Conservation (phyloP, 305 asterid species). For the Fraxinus baroniana region DNA sequence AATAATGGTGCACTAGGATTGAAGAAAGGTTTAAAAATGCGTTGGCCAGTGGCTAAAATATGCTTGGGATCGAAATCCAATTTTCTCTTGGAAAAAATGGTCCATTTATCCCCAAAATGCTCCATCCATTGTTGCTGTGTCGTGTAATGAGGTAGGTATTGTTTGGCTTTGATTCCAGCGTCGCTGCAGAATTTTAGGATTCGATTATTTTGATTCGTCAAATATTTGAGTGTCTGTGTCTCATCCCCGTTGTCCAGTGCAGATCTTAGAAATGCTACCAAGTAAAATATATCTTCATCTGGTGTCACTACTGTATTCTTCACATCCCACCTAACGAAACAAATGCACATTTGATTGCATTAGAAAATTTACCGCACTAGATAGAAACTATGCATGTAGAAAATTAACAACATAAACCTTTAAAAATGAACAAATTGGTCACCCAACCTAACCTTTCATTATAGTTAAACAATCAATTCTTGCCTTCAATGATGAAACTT, state of each 20-base stretch:
- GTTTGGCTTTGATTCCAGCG: constrained; percentile 46
- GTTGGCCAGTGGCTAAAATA: constrained; percentile 70
- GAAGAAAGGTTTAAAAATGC: constrained; percentile 47
- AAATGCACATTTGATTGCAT: neutral
- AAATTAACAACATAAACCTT: neutral
- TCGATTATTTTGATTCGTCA: constrained; percentile 49
- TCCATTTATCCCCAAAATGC: constrained; percentile 74
- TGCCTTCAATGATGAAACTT: neutral
- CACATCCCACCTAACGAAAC: constrained; percentile 56
- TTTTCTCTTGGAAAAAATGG: constrained; percentile 41
- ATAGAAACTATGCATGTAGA: neutral
- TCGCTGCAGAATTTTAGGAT: constrained; percentile 56
- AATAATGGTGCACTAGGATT: constrained; percentile 33
- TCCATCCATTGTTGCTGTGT: constrained; percentile 58
- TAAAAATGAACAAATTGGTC: neutral
- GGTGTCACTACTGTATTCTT: constrained; percentile 65
- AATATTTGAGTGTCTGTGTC: constrained; percentile 44
- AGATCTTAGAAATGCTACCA: constrained; percentile 65
- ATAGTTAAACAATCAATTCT: too few relatives aligned
- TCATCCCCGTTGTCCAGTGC: constrained; percentile 59
- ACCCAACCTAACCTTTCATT: neutral
- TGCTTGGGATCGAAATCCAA: constrained; percentile 58
- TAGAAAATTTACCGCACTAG: neutral
- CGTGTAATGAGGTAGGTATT: constrained; percentile 75
- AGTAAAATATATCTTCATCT: constrained; percentile 65